Evolutionary conservation across 257 asterid species (phyloP).

Genomic region (Ophiorrhiza pumila): DNA sequence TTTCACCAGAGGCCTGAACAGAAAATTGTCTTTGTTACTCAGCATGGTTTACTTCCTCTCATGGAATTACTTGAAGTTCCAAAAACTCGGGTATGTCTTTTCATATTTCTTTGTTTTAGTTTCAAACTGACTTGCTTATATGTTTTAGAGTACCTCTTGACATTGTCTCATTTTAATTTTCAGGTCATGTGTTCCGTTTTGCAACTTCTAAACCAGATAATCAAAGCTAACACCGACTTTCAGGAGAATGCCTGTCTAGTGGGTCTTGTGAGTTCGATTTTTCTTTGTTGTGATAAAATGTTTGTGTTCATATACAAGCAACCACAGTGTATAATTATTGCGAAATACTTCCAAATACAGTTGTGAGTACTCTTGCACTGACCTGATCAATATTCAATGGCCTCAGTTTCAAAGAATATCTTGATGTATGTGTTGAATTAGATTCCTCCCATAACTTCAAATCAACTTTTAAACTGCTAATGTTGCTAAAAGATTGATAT

Average conservation of each 20-base stretch:
- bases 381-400: not conserved
- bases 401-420: not conserved
- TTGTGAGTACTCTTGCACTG: not conserved
- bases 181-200: slow-evolving; percentile 90
- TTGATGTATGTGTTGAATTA: not conserved
- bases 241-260: slow-evolving; percentile 98
- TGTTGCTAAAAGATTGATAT: not conserved
- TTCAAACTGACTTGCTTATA: slow-evolving; percentile 1
- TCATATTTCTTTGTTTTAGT: slow-evolving; percentile 21
- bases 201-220: slow-evolving; percentile 85
- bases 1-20: slow-evolving; percentile 89
- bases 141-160: not conserved
- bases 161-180: slow-evolving; percentile 9
- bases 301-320: not conserved
- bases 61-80: slow-evolving; percentile 96
- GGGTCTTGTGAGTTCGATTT: slow-evolving; percentile 76
- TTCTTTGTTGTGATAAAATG: not conserved
- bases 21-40: slow-evolving; percentile 83
- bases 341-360: not conserved
- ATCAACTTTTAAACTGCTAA: not conserved
- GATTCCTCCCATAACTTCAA: not conserved
- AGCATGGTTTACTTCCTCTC: slow-evolving; percentile 93
- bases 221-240: slow-evolving; percentile 82
- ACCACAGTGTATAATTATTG: not conserved
- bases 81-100: slow-evolving; percentile 65